These are phyloP conservation scores for Capsicum baccatum DNA, from an alignment of 257 asterid species.

Conservation along the genomic window DNA sequence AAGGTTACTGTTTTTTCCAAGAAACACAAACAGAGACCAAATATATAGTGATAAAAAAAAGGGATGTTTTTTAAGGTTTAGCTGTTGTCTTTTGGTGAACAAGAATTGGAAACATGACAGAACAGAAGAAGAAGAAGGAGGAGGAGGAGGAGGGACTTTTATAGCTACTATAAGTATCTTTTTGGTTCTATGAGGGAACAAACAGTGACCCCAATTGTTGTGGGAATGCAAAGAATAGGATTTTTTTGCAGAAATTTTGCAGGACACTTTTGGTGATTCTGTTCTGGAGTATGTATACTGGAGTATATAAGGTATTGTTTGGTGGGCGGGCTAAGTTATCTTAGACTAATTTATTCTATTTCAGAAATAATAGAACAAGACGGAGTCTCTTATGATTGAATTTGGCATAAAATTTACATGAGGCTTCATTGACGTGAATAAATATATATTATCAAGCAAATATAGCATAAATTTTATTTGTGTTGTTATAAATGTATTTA, in stretches of 20 bases:
- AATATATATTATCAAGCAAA: no score
- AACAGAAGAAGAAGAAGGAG: not conserved
- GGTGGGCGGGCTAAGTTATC: no score
- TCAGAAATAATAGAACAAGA: no score
- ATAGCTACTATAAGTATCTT: not conserved
- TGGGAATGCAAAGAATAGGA: slow-evolving; percentile 27
- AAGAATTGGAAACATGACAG: not conserved
- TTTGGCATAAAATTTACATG: no score
- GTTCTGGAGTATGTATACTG: not conserved
- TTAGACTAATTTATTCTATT: no score
- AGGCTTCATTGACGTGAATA: no score
- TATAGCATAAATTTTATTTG: no score
- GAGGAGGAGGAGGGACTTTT: not conserved
- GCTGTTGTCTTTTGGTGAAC: not conserved
- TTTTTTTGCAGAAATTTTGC: slow-evolving; percentile 22
- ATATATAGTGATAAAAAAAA: slow-evolving; percentile 1
- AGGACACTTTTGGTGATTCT: not conserved
- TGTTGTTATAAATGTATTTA: no score
- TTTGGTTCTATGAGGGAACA: not conserved
- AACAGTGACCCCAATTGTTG: slow-evolving; percentile 25
- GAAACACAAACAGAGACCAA: not conserved
- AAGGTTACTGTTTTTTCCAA: slow-evolving; percentile 2
- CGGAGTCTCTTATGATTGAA: no score
- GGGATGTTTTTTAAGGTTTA: not conserved
- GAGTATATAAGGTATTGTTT: no score